A percentile compares a stretch with the other conserved stretches of the same genome.
These are phyloP conservation scores for Candida maesae DNA, from an alignment of 805 yeast species.

Conservation along the genomic window DNA sequence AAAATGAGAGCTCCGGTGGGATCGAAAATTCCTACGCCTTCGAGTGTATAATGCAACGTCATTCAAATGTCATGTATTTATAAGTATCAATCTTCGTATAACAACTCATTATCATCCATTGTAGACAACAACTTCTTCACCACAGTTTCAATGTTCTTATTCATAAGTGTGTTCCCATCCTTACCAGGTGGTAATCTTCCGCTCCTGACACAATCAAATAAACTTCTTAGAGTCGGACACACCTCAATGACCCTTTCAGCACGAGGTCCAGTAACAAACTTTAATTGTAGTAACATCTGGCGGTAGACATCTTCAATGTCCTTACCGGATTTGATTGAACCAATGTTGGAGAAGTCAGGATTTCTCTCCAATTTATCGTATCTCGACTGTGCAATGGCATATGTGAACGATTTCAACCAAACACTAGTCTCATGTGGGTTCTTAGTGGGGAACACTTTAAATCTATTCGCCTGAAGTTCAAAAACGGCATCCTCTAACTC, in stretches of 20 bases:
- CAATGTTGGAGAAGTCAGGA: slow-evolving; percentile 51
- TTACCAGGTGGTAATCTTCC: slow-evolving; percentile 37
- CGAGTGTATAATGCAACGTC: too few species aligned
- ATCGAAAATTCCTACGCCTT: too few species aligned
- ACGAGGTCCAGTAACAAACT: slow-evolving; percentile 49
- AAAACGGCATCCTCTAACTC: slow-evolving; percentile 40
- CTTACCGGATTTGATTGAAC: slow-evolving; percentile 51
- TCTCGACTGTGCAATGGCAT: slow-evolving; percentile 48
- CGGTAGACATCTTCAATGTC: slow-evolving; percentile 43
- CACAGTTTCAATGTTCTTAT: slow-evolving; percentile 47
- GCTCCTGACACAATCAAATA: slow-evolving; percentile 27
- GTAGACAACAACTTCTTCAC: slow-evolving; percentile 46
- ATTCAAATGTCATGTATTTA: too few species aligned
- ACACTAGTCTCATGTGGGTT: slow-evolving; percentile 42
- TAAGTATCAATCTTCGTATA: slow-evolving; percentile 6
- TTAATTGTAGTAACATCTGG: slow-evolving; percentile 53
- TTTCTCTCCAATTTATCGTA: slow-evolving; percentile 56
- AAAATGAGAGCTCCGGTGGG: too few species aligned
- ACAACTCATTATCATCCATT: slow-evolving; percentile 43
- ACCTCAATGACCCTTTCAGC: slow-evolving; percentile 42
- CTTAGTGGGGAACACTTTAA: slow-evolving; percentile 49
- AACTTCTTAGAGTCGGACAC: slow-evolving; percentile 36
- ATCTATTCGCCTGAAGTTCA: slow-evolving; percentile 43
- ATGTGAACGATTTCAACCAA: slow-evolving; percentile 56
- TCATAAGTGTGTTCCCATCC: slow-evolving; percentile 43